phyloP scores from a whole-genome alignment of 495 filamentous ascomycete species.

The Hypoxylon trugodes region DNA sequence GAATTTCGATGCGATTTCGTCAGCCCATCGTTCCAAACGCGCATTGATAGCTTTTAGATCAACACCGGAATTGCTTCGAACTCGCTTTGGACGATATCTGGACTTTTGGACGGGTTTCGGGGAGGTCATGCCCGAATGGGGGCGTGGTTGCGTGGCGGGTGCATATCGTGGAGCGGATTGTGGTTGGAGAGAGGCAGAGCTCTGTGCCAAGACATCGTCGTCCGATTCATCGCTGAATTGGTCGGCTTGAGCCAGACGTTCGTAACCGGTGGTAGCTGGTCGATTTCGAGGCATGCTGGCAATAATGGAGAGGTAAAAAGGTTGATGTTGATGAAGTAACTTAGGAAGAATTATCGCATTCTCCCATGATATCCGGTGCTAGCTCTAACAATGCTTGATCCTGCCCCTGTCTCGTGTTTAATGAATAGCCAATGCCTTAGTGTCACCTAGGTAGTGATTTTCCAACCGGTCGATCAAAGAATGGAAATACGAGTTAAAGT shows the following conservation, averaged over 20 bases:
- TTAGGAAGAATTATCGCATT: conserved; percentile 30
- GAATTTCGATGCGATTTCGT: conserved; percentile 97
- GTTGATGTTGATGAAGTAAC: neutral
- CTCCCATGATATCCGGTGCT: neutral
- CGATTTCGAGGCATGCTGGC: conserved; percentile 55
- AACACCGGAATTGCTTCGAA: conserved; percentile 87
- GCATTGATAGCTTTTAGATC: conserved; percentile 99
- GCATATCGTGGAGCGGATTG: conserved; percentile 75
- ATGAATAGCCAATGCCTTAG: conserved; percentile 18
- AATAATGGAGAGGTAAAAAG: neutral
- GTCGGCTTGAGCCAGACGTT: conserved; percentile 89
- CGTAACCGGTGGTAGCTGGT: conserved; percentile 88
- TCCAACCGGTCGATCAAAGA: conserved; percentile 26
- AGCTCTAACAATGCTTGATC: conserved; percentile 14
- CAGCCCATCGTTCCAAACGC: conserved; percentile 93
- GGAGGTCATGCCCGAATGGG: conserved; percentile 66
- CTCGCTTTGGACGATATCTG: conserved; percentile 58
- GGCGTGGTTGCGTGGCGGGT: conserved; percentile 66
- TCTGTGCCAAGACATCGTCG: conserved; percentile 65
- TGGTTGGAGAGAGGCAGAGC: conserved; percentile 64
- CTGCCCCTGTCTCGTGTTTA: conserved; percentile 37
- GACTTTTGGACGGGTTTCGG: conserved; percentile 53
- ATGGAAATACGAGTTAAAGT: conserved; percentile 13
- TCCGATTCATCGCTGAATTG: conserved; percentile 81
- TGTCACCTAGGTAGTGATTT: conserved; percentile 10